Evolutionary conservation across 331 rosid species (phyloP).

Genomic region (Cydonia oblonga): DNA sequence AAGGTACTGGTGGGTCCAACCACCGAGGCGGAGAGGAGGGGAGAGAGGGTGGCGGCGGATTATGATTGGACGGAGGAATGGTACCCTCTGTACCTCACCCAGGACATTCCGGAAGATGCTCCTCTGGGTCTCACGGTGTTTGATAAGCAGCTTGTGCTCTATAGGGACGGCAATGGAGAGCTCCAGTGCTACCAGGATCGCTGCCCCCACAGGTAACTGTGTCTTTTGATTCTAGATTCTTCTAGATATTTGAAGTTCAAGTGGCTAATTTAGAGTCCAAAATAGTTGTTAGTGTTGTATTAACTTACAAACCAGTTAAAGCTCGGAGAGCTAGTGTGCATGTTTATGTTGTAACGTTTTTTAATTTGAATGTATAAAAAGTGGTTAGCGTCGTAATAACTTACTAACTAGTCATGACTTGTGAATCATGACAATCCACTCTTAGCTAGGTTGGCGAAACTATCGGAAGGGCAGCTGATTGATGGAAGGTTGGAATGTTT

Average conservation of each 20-base stretch:
- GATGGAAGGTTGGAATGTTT: slow-evolving; percentile 90
- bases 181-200: slow-evolving; percentile 79
- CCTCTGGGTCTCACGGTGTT: slow-evolving; percentile 78
- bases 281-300: too few species aligned
- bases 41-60: slow-evolving; percentile 33
- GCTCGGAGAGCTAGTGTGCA: not conserved
- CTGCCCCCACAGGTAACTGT: slow-evolving; percentile 72
- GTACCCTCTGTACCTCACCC: slow-evolving; percentile 79
- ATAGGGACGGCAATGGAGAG: slow-evolving; percentile 40
- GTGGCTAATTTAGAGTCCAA: not conserved
- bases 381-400: not conserved
- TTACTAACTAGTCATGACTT: not conserved
- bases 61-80: slow-evolving; percentile 88
- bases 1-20: slow-evolving; percentile 40
- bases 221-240: not conserved
- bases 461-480: slow-evolving; percentile 87
- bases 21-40: slow-evolving; percentile 36
- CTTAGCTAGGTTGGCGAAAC: slow-evolving; percentile 69
- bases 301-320: too few species aligned
- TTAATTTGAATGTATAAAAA: not conserved
- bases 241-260: not conserved
- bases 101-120: slow-evolving; percentile 68
- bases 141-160: slow-evolving; percentile 61
- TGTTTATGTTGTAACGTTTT: not conserved
- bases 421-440: not conserved